Percentiles rank a stretch among this genome's conserved stretches.
Conservation (phyloP, 257 asterid genomes). For the Solanum peruvianum region DNA sequence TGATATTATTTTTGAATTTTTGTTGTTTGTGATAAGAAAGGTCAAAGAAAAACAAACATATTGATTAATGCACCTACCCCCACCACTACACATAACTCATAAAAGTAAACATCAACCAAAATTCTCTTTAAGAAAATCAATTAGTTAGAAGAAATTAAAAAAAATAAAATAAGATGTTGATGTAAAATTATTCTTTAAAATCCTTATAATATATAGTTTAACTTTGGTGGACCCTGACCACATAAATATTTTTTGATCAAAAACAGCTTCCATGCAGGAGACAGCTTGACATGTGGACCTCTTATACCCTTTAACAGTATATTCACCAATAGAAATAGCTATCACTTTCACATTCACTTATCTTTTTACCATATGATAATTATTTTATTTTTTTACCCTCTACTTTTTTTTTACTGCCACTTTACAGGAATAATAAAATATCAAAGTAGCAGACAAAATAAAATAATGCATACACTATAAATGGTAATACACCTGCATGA, state of each 20-base stretch:
- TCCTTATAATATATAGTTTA: not conserved
- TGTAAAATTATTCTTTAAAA: slow-evolving; percentile 3
- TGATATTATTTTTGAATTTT: not conserved
- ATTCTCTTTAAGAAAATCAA: slow-evolving; percentile 3
- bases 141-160: not conserved
- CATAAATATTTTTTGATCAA: slow-evolving; percentile 1
- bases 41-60: not conserved
- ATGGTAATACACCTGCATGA: slow-evolving; percentile 47
- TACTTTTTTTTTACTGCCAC: not conserved
- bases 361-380: not conserved
- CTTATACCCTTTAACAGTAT: not conserved
- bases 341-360: not conserved
- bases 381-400: not conserved
- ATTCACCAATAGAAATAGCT: not conserved
- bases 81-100: slow-evolving; percentile 1
- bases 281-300: slow-evolving; percentile 31
- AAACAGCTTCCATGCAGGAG: slow-evolving; percentile 72
- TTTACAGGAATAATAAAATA: not conserved
- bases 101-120: not conserved
- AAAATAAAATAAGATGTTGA: not conserved
- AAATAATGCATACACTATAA: slow-evolving; percentile 51
- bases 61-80: not conserved
- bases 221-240: slow-evolving; percentile 7
- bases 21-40: not conserved
- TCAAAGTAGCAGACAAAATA: slow-evolving; percentile 28